Conservation (phyloP, 345 rosid species). For the Eucalyptus shirleyi region DNA sequence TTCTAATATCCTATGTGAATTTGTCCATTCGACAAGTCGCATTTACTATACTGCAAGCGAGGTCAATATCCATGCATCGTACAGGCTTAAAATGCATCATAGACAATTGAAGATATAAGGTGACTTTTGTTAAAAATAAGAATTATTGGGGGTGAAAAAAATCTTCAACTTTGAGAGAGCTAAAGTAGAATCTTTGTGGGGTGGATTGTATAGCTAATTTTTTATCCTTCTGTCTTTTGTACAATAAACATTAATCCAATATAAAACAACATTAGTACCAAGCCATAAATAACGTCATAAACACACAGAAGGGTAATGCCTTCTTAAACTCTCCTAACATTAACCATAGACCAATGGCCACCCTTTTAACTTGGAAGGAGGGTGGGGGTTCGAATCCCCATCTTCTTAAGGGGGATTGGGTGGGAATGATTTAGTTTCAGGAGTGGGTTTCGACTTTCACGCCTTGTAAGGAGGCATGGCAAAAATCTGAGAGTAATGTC, state of each 20-base stretch:
- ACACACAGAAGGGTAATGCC: neutral
- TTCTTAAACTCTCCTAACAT: neutral
- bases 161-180: neutral
- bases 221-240: neutral
- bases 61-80: neutral
- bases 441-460: too few relatives aligned
- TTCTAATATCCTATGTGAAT: neutral
- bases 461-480: accelerated
- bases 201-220: neutral
- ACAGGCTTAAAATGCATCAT: neutral
- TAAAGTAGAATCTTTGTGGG: neutral
- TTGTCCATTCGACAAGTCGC: neutral
- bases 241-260: neutral
- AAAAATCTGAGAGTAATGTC: neutral
- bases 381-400: too few relatives aligned
- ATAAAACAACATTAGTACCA: neutral
- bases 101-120: neutral
- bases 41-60: too few relatives aligned
- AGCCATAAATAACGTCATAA: neutral
- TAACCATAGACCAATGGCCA: too few relatives aligned
- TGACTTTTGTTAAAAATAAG: neutral
- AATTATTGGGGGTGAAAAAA: neutral
- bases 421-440: too few relatives aligned
- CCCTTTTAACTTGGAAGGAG: too few relatives aligned
- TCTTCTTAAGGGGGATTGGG: accelerated